Conservation (phyloP, 1,284 basidiomycete genomes). For the Apiotrichum montevideense region DNA sequence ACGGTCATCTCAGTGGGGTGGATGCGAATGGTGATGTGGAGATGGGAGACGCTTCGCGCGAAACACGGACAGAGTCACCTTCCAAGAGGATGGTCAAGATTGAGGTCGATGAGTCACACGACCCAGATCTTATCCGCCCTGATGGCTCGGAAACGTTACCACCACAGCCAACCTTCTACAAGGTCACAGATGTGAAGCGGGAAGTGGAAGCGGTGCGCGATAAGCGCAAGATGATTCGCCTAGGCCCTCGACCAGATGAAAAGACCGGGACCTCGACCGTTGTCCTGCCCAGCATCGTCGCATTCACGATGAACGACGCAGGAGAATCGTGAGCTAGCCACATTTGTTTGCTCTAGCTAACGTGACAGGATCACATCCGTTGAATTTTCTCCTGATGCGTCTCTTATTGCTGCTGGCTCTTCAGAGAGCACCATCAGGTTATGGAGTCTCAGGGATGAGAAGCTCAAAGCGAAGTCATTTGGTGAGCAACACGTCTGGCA, state of each 20-base stretch:
- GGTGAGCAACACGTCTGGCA: constrained; percentile 54
- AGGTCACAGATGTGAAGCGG: constrained; percentile 78
- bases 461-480: constrained; percentile 60
- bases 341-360: neutral
- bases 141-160: constrained; percentile 35
- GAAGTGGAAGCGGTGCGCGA: constrained; percentile 89
- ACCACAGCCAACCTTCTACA: constrained; percentile 54
- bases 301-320: constrained; percentile 86
- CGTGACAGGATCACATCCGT: constrained; percentile 68
- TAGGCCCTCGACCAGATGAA: constrained; percentile 56
- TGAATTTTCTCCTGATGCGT: constrained; percentile 84
- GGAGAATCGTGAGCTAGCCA: constrained; percentile 67
- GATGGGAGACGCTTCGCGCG: constrained; percentile 22
- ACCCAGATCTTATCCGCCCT: constrained; percentile 32
- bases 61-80: constrained; percentile 8
- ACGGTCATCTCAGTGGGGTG: constrained; percentile 55
- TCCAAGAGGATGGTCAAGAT: constrained; percentile 27
- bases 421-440: constrained; percentile 91
- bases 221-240: constrained; percentile 76
- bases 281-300: constrained; percentile 75
- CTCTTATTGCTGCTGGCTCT: constrained; percentile 93
- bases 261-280: constrained; percentile 18
- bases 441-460: constrained; percentile 93
- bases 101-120: constrained; percentile 23
- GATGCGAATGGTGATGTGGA: constrained; percentile 49